A percentile compares a stretch with the other conserved stretches of the same genome.
Evolutionary conservation across 371 early-diverging fungal genomes (phyloP).

Genomic region (Blakeslea trispora): DNA sequence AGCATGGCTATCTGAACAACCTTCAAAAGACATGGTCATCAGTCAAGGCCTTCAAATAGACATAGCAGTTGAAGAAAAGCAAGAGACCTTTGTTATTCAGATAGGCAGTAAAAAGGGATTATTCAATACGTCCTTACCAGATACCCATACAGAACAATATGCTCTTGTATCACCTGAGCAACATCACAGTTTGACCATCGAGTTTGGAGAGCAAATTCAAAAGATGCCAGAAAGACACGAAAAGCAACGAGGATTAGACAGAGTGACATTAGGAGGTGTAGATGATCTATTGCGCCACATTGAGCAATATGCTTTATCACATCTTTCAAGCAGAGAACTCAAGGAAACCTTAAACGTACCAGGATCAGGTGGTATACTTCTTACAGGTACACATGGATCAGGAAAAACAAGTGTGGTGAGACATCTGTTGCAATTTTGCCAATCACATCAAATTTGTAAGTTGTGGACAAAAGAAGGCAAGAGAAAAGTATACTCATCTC

Average conservation of each 20-base stretch:
- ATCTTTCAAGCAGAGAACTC: constrained; percentile 51
- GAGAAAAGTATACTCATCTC: not conserved
- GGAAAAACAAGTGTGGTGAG: constrained; percentile 81
- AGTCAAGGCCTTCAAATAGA: constrained; percentile 30
- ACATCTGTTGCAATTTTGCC: constrained; percentile 45
- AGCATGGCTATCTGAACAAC: constrained; percentile 20
- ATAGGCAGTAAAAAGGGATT: constrained; percentile 42
- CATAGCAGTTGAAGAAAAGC: constrained; percentile 9
- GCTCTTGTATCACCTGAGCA: constrained; percentile 25
- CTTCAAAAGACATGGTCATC: constrained; percentile 18
- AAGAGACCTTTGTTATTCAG: constrained; percentile 26
- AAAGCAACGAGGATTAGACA: constrained; percentile 4
- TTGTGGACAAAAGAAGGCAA: too few species aligned
- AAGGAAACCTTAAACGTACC: constrained; percentile 55
- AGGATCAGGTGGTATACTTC: constrained; percentile 71
- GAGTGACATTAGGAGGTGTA: constrained; percentile 50
- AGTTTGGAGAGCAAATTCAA: constrained; percentile 52
- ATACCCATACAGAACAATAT: constrained; percentile 35
- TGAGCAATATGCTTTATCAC: constrained; percentile 54
- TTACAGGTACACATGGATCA: constrained; percentile 84
- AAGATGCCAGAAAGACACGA: constrained; percentile 14
- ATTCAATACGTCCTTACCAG: constrained; percentile 20
- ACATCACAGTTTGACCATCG: constrained; percentile 40
- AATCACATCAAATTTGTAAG: constrained; percentile 59
- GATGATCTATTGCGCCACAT: constrained; percentile 44